Evolutionary conservation across 306 rosid genomes (phyloP), one percentile per base, ranked within the genome.

Genomic region (Chamaecrista fasciculata): DNA sequence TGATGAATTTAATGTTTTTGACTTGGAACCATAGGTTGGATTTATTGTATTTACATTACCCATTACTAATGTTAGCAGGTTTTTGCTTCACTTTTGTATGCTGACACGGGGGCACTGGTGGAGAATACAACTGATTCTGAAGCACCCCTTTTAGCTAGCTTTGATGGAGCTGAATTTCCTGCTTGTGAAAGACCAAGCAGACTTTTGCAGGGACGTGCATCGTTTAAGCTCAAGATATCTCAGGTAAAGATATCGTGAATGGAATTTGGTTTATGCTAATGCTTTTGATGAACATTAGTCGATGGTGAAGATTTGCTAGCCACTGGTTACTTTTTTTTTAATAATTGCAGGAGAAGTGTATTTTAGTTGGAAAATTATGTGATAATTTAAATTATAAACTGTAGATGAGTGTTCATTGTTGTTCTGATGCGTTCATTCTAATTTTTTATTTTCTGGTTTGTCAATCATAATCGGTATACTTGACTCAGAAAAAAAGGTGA

Each of bases 201-300:
- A 71, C 69, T 90, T 75, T 66, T 93, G 82, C 73, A 83, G 69
- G 98, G 97, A 49, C 96, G 88, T 48, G 97, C 98, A 53, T 86
- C 96, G 53, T 93, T 93, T 76, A 93, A 88, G 89, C 90, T 93
- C 71, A 93, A 89, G 87, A 88, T 90, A 88, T 88, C 96, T 76
- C 97, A 90, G 98, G 97, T 93, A 57, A 71, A 67, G 21, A 79
- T 78, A 53, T 77, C 62, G 25, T 29, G 24, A 7, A 50, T 31
- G 24, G 42, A 67, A 48, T 49, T 66, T 76, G 39, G 52, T 72
- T 61, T 51, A 56, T 66, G 47, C 18, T 21, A 24, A 43, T 52
- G 24, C 42, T 70, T 78, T 29, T 57, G 8, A 26, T 58, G 29
- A 46, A 55, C 16, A 44, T 46, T 24, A 42, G 46, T 50, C 24